These are phyloP conservation scores for Alloteropsis semialata DNA, from an alignment of 176 grass and related monocot genomes.

Conservation along the genomic window DNA sequence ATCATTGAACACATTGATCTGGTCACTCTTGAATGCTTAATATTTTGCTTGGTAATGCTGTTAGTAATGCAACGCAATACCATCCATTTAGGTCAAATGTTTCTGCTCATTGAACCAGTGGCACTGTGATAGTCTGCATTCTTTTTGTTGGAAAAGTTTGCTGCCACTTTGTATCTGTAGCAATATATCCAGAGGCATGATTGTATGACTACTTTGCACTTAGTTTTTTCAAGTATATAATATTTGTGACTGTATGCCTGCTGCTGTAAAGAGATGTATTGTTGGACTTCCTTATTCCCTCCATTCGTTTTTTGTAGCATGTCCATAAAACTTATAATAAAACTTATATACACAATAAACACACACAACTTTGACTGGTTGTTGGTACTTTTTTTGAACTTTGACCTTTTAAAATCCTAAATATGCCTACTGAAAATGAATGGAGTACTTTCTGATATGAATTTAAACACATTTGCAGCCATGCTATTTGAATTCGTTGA, in stretches of 20 bases:
- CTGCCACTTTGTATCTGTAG: background rate
- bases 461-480: background rate
- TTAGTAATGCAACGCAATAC: background rate
- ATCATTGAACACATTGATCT: background rate
- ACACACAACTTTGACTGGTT: background rate
- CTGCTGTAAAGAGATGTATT: background rate
- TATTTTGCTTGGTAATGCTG: background rate
- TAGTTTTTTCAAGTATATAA: background rate
- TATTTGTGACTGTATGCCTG: background rate
- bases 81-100: background rate
- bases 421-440: background rate
- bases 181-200: background rate
- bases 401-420: background rate
- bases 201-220: background rate
- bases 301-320: background rate
- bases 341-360: background rate
- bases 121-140: background rate
- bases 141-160: background rate
- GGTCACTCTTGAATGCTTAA: background rate
- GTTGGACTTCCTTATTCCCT: background rate
- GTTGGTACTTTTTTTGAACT: background rate
- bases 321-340: background rate
- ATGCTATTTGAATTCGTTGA: background rate
- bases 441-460: background rate
- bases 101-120: background rate